Base-by-base conservation (phyloP, 2,329 filamentous ascomycete species). In the Penicillium sp. region DNA sequence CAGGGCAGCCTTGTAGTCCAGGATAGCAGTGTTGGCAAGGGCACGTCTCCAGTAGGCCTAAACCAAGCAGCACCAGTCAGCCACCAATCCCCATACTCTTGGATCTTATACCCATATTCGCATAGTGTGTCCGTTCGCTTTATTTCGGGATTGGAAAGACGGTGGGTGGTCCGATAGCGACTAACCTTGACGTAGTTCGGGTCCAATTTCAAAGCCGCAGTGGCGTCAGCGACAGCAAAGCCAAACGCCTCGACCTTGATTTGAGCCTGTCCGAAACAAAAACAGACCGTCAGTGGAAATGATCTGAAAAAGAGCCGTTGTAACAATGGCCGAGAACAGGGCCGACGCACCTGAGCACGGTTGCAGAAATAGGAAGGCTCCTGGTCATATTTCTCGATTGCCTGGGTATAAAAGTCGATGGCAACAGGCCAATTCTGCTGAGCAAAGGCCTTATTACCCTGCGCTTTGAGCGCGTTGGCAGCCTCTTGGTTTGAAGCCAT, bases 221-320 rank as follows among this genome's bases (percentile, higher is more conserved):
- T 90, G 29, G 93, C 91, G 77, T 99, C 94, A 50, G 87, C 82
- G 66, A 97, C 89, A 23, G 94, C 92, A 77, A 93, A 96, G 37
- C 94, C 94, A 72, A 92, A 97, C 20, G 93, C 86, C 75, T 99
- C 94, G 37, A 93, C 87, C 79, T 97, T 97, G 75, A 99, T 93
- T 73, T 99, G 84, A 61, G 90, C 90, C 91, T 96, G 20, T 37
- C 18, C 14, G 7, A 23, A 46, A 68, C 25, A 55, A 43, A 49
- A 49, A 33, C 20, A 9, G 20, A 18, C 50, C 15, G 40, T 59
- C 26, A 59, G 57, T 46, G 25, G 25, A 22, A 27, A 14, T 27
- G 8, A 52, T 50, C 42, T 9, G 14, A 4, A 11, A 26, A 45
- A 45, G 9, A 22, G 7, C 52, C 49, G 64, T 47, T 64, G 62